Base-by-base conservation (phyloP, 2,329 filamentous ascomycete genomes). In the Diplocarpon rosae region DNA sequence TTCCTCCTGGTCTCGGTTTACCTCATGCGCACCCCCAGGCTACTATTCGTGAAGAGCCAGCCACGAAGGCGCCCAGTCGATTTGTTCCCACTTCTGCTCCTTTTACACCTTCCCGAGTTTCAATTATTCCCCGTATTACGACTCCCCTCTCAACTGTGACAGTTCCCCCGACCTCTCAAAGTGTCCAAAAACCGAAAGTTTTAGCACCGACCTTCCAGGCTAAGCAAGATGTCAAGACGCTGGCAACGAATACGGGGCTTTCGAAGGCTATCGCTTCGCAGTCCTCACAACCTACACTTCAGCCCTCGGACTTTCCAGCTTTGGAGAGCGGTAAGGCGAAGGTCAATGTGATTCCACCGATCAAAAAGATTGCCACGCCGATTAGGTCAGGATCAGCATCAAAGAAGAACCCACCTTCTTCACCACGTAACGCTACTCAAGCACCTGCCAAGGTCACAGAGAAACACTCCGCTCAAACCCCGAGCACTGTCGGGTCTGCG, bases 241-340 rank as follows among this genome's bases (percentile, higher is more conserved):
- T 71, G 8, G 67, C 71, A 0, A 62, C 62, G 2, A 68, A 69
- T 38, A 70, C 63, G 38, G 68, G 69, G 0, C 54, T 71, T 17
- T 68, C 71, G 5, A 71, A 69, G 53, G 65, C 70, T 24, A 65
- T 66, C n/a, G 46, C 52, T 32, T 62, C 55, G 15, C 57, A 59
- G 33, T 47, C 54, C 7, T 61, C 54, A 10, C 49, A 58, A 37
- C 29, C 52, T 32, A 48, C 71, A 27, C 60, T 79, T 36, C 70
- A 77, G 47, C 73, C 78, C 17, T 76, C 80, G 53, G 77, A 82
- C 52, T 82, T 80, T 53, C 78, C 78, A 10, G 71, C 75, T 2
- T 63, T 81, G 5, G 68, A 73, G 8, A 59, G 61, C 35, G 64
- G 66, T 31, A 59, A 57, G 37, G 37, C 12, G 1, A 62, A 57